Conservation (phyloP, 1,284 basidiomycete genomes). For the Hemileia vastatrix region DNA sequence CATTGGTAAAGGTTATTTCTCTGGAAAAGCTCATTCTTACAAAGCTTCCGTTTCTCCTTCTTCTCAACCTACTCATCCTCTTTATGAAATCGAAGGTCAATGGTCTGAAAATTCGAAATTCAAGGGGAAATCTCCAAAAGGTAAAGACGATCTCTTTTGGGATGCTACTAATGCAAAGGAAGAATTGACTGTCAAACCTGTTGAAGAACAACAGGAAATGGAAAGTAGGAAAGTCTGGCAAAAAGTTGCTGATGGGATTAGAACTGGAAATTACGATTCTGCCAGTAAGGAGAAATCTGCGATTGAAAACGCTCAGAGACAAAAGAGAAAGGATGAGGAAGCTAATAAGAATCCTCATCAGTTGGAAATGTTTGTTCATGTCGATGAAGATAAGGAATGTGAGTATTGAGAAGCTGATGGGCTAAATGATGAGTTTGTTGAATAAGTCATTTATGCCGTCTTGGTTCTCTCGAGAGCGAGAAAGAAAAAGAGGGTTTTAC, state of each 20-base stretch:
- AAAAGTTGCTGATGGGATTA: conserved; percentile 79
- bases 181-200: conserved; percentile 58
- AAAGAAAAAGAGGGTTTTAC: too few species aligned
- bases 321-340: conserved; percentile 71
- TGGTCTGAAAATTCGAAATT: conserved; percentile 66
- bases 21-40: conserved; percentile 84
- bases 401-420: conserved; percentile 10
- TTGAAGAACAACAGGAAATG: conserved; percentile 63
- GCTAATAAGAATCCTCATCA: conserved; percentile 64
- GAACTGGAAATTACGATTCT: conserved; percentile 80
- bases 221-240: conserved; percentile 82
- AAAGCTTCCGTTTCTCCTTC: conserved; percentile 62
- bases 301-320: conserved; percentile 93
- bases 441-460: too few species aligned
- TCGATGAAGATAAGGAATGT: conserved; percentile 44
- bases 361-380: conserved; percentile 41
- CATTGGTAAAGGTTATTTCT: conserved; percentile 60
- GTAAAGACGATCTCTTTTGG: conserved; percentile 48
- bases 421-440: too few species aligned
- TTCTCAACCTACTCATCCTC: conserved; percentile 44
- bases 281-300: conserved; percentile 79
- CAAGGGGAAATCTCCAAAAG: conserved; percentile 29
- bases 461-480: too few species aligned
- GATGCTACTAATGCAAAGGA: conserved; percentile 52
- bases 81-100: conserved; percentile 67